Evolutionary conservation across 1,284 basidiomycete genomes (phyloP).

Genomic region (Marasmius tenuissimus): DNA sequence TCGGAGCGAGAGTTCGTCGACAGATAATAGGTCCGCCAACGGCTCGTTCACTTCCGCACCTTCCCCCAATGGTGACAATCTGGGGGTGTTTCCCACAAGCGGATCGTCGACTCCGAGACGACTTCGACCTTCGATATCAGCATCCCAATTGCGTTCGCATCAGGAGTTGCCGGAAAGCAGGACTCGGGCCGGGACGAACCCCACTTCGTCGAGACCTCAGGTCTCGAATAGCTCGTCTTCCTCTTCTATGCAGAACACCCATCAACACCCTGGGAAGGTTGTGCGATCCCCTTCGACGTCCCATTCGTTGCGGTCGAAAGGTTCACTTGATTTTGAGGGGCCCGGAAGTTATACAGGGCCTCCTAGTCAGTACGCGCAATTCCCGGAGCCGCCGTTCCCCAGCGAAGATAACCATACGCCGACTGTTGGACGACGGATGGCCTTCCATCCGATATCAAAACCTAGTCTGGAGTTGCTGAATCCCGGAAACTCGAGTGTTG

Average conservation of each 20-base stretch:
- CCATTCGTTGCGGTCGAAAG: conserved; percentile 42
- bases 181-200: conserved; percentile 68
- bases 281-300: conserved; percentile 51
- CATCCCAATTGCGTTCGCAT: conserved; percentile 65
- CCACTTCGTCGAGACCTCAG: conserved; percentile 39
- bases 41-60: conserved; percentile 50
- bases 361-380: conserved; percentile 66
- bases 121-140: conserved; percentile 72
- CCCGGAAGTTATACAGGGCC: conserved; percentile 57
- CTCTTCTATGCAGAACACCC: too few species aligned
- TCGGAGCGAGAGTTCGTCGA: conserved; percentile 75
- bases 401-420: conserved; percentile 41
- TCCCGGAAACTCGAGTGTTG: conserved; percentile 27
- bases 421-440: conserved; percentile 56
- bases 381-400: conserved; percentile 59
- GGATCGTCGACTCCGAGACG: conserved; percentile 61
- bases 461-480: conserved; percentile 45
- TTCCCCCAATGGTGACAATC: conserved; percentile 52
- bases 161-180: conserved; percentile 46
- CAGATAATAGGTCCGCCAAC: conserved; percentile 64
- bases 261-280: conserved; percentile 36
- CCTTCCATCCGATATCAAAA: conserved; percentile 63
- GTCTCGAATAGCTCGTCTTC: conserved; percentile 20
- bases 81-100: conserved; percentile 45
- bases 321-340: conserved; percentile 40